Evolutionary conservation across 441 rosid species (phyloP).

Genomic region (Adansonia madagascariensis): DNA sequence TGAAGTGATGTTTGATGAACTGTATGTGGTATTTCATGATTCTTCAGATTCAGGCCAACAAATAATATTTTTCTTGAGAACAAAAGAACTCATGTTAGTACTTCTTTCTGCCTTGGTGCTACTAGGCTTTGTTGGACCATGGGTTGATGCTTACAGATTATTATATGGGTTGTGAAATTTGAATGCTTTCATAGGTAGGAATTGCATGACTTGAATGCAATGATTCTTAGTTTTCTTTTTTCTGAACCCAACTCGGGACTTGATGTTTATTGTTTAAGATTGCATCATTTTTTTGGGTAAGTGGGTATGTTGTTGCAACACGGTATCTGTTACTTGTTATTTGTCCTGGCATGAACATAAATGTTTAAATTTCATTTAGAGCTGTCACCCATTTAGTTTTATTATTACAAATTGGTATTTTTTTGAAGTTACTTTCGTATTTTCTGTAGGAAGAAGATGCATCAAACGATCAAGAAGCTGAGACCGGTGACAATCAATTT

Average conservation of each 20-base stretch:
- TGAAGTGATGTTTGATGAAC: not conserved
- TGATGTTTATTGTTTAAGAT: not conserved
- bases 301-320: not conserved
- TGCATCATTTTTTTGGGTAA: not conserved
- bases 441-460: slow-evolving; percentile 57
- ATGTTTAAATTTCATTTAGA: not conserved
- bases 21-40: not conserved
- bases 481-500: slow-evolving; percentile 44
- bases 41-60: not conserved
- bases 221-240: not conserved
- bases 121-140: not conserved
- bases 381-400: not conserved
- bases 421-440: not conserved
- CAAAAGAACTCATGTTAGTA: not conserved
- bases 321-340: not conserved
- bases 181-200: too few species aligned
- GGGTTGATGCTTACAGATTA: not conserved
- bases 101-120: not conserved
- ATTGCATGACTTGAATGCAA: not conserved
- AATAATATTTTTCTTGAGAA: not conserved
- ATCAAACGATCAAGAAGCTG: slow-evolving; percentile 48
- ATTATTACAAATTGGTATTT: not conserved
- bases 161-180: not conserved
- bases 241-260: not conserved
- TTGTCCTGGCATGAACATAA: not conserved